Percentiles rank a stretch among this genome's conserved stretches.
phyloP scores from a whole-genome alignment of 2,329 filamentous ascomycete species.

The Pestalotiopsis sp. region DNA sequence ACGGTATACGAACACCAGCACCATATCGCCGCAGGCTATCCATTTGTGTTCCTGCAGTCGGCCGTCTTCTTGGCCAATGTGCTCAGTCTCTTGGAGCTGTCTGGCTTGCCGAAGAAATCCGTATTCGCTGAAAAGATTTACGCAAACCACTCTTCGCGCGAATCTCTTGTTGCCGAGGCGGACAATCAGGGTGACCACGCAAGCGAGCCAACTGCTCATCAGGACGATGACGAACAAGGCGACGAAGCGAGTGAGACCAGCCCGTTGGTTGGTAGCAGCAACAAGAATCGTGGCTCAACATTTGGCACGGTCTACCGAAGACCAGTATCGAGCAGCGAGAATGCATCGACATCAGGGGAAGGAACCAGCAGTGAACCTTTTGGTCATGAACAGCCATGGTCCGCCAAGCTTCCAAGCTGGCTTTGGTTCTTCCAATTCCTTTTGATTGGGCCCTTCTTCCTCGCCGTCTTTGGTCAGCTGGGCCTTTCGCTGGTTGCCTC shows the following conservation, averaged over 20 bases:
- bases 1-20: constrained; percentile 80
- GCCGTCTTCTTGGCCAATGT: constrained; percentile 74
- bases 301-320: constrained; percentile 60
- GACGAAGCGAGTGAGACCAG: constrained; percentile 45
- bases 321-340: constrained; percentile 40
- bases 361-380: constrained; percentile 47
- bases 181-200: constrained; percentile 7
- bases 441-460: constrained; percentile 72
- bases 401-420: constrained; percentile 75
- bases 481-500: constrained; percentile 72
- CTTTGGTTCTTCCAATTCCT: constrained; percentile 89
- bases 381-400: constrained; percentile 84
- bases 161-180: constrained; percentile 33
- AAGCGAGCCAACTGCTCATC: constrained; percentile 14
- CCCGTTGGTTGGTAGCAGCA: constrained; percentile 74
- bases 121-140: constrained; percentile 66
- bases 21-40: constrained; percentile 78
- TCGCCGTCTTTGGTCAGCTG: constrained; percentile 75
- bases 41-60: constrained; percentile 78
- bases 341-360: constrained; percentile 32
- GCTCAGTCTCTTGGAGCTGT: constrained; percentile 79
- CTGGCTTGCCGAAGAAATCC: constrained; percentile 73
- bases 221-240: constrained; percentile 18
- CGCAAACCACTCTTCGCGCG: constrained; percentile 48
- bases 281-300: constrained; percentile 65